Base-by-base conservation (phyloP, 768 basidiomycete species). In the Galerina sulciceps region DNA sequence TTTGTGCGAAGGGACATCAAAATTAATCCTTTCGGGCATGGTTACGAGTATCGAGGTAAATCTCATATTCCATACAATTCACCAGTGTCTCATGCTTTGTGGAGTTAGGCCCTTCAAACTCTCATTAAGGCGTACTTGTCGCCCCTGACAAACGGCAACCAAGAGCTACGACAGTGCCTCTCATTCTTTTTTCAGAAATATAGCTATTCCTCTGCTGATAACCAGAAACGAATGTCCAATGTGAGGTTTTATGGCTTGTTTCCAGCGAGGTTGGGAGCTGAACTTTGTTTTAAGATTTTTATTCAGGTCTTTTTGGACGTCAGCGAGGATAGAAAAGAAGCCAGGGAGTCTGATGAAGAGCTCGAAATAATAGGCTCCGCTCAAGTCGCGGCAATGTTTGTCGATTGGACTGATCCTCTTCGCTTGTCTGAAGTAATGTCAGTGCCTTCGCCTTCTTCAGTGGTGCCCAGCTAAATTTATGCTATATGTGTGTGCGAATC, bases 131-230 rank as follows among this genome's bases (percentile, higher is more conserved):
- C 84, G 4, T 98, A 91, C 71, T 79, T 97, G 48, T 91, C 90
- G 0, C 92, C 93, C 1, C 83, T 88, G 53, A 96, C 93, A 2
- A 81, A 76, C 14, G 84, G 87, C 26, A 98, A 96, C 65, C 89
- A 92, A 59, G 85, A 89, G 55, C 78, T 98, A 15, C 83, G 93
- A 41, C 96, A 98, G 71, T 94, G 89, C 65, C 73, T 97, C 38
- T 82, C 88, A 3, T 91, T 90, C 70, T 96, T 96, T 79, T 87
- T 96, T 74, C 90, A 87, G 1, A 85, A 88, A 0, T 97, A 90
- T 68, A 91, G 91, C 71, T 93, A 88, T 72, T 92, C 93, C n/a
- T 88, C 89, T 0, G 71, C 82, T 5, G 65, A 65, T 18, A 92
- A 96, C 66, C 95, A 97, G 72, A 71, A 81, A 15, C 73, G 82